Evolutionary conservation across 2,329 filamentous ascomycete species (phyloP).

Genomic region (Beauveria sp.): DNA sequence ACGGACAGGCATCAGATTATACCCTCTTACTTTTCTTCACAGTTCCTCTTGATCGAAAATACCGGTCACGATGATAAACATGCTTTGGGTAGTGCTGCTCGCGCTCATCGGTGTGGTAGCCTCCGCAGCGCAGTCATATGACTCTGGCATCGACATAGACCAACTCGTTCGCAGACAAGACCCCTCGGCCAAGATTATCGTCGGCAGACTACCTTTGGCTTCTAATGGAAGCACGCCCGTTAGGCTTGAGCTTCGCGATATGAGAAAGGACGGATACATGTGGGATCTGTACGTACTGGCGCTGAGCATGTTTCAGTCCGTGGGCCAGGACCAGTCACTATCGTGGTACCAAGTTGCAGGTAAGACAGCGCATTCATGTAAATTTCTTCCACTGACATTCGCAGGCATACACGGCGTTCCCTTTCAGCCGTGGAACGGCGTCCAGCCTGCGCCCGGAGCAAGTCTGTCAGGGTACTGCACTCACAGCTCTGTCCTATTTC

Average conservation of each 20-base stretch:
- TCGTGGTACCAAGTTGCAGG: constrained; percentile 77
- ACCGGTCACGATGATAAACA: neutral
- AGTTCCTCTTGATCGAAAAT: neutral
- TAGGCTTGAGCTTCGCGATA: constrained; percentile 60
- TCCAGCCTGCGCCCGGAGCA: constrained; percentile 42
- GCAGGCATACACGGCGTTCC: constrained; percentile 76
- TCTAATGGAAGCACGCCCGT: constrained; percentile 33
- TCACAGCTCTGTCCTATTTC: constrained; percentile 68
- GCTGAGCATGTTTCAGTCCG: constrained; percentile 63
- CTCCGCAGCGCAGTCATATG: constrained; percentile 29
- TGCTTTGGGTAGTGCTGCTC: neutral
- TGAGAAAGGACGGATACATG: constrained; percentile 55
- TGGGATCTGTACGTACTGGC: constrained; percentile 75
- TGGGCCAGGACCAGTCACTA: constrained; percentile 52
- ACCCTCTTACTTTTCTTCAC: neutral
- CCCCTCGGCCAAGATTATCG: constrained; percentile 29
- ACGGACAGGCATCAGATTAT: neutral
- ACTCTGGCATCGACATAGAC: constrained; percentile 42
- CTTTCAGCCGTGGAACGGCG: constrained; percentile 45
- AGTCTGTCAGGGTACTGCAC: constrained; percentile 64
- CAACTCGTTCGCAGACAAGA: constrained; percentile 34
- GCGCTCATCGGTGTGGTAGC: neutral
- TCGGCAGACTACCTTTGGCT: constrained; percentile 33
- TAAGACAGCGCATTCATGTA: constrained; percentile 27
- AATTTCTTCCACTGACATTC: neutral